Evolutionary conservation across 2,329 filamentous ascomycete species (phyloP).

Genomic region (Colletotrichum musae): DNA sequence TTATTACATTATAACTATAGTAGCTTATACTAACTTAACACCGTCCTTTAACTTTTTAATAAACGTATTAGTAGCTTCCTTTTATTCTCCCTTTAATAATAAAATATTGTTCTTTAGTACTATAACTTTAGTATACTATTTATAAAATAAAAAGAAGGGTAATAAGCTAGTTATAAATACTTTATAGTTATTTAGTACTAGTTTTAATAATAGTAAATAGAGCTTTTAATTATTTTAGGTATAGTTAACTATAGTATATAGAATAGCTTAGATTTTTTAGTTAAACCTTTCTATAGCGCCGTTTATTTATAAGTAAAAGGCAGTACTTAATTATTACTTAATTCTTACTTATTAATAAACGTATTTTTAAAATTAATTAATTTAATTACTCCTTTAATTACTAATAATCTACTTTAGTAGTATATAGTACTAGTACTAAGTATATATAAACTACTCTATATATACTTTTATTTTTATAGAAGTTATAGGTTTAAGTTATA

Average conservation of each 20-base stretch:
- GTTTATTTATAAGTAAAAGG: neutral
- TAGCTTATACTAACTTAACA: too few species aligned
- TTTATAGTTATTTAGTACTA: slow-evolving; percentile 17
- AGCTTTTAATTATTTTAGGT: slow-evolving; percentile 3
- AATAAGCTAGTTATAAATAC: neutral
- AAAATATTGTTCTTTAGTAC: neutral
- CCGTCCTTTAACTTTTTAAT: too few species aligned
- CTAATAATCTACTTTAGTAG: neutral
- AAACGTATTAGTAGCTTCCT: too few species aligned
- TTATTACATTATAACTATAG: too few species aligned
- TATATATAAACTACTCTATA: too few species aligned
- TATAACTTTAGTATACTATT: neutral
- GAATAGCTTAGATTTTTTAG: neutral
- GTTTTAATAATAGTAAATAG: slow-evolving; percentile 6
- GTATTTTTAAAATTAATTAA: neutral
- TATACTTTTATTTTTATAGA: too few species aligned
- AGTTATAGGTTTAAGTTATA: too few species aligned
- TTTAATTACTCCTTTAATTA: neutral
- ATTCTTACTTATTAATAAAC: neutral
- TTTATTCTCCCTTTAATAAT: too few species aligned
- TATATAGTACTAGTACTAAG: neutral
- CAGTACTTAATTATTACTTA: neutral
- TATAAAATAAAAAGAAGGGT: slow-evolving; percentile 1
- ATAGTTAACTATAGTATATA: too few species aligned
- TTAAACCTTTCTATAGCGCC: neutral